Conservation (phyloP, 768 basidiomycete species). For the Amanita rubescens region DNA sequence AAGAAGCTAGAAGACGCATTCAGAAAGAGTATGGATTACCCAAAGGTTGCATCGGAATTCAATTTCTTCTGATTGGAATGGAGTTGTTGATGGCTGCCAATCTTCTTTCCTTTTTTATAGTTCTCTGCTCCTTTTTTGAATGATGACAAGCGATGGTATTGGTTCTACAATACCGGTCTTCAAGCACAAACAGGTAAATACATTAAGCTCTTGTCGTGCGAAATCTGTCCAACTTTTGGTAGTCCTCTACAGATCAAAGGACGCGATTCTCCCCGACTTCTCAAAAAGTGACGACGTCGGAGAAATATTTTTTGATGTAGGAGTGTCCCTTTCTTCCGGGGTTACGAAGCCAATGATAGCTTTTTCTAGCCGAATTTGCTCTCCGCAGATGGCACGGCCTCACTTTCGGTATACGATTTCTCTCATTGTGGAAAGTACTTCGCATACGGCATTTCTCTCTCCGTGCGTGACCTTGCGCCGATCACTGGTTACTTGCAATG, state of each 20-base stretch:
- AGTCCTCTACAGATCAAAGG: constrained; percentile 60
- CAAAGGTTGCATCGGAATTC: constrained; percentile 25
- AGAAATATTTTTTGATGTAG: constrained; percentile 76
- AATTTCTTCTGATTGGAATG: constrained; percentile 8
- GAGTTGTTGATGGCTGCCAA: constrained; percentile 1
- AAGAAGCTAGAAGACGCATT: constrained; percentile 53
- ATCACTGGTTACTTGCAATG: constrained; percentile 6
- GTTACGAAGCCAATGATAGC: constrained; percentile 7
- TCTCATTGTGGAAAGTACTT: constrained; percentile 63
- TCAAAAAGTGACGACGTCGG: constrained; percentile 38
- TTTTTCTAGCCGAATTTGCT: constrained; percentile 60
- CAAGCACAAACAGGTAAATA: constrained; percentile 52
- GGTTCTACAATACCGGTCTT: constrained; percentile 73
- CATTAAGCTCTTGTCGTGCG: not conserved
- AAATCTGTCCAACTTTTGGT: not conserved
- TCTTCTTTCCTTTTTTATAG: constrained; percentile 24
- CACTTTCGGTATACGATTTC: constrained; percentile 52
- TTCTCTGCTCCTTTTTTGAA: constrained; percentile 56
- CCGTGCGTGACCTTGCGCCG: constrained; percentile 35
- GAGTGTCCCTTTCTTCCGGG: constrained; percentile 12
- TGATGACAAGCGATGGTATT: constrained; percentile 71
- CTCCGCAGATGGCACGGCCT: constrained; percentile 63
- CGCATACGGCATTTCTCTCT: constrained; percentile 70
- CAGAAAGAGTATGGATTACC: constrained; percentile 34
- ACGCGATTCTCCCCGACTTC: constrained; percentile 46